Evolutionary conservation across 331 rosid species (phyloP).

Genomic region (Quercus tomentella): DNA sequence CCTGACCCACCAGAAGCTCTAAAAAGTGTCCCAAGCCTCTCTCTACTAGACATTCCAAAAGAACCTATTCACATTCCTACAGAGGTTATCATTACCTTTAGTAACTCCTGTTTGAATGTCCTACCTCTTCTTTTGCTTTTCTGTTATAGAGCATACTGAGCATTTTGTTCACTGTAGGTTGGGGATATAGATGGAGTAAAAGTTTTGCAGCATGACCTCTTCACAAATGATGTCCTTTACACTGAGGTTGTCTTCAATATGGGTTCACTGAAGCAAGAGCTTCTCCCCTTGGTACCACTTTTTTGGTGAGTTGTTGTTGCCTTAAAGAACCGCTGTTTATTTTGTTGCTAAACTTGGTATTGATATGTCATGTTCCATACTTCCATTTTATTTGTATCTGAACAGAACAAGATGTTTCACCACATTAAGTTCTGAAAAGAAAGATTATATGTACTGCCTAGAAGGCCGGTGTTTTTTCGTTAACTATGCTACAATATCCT

Average conservation of each 20-base stretch:
- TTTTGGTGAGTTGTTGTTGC: constrained; percentile 67
- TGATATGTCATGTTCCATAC: constrained; percentile 1
- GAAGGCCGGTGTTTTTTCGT: too few species aligned
- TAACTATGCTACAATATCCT: background rate
- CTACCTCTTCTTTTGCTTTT: constrained; percentile 13
- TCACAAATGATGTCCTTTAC: constrained; percentile 94
- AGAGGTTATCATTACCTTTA: constrained; percentile 49
- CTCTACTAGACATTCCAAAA: constrained; percentile 87
- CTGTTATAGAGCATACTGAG: constrained; percentile 8
- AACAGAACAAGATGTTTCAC: background rate
- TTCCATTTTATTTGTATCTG: constrained; percentile 11
- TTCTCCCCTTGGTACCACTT: constrained; percentile 85
- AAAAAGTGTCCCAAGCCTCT: constrained; percentile 87
- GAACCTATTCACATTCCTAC: constrained; percentile 76
- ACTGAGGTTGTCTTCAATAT: constrained; percentile 80
- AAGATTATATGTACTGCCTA: background rate
- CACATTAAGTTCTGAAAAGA: background rate
- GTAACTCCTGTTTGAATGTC: constrained; percentile 13
- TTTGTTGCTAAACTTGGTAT: background rate
- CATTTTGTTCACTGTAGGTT: constrained; percentile 50
- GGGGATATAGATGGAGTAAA: constrained; percentile 80
- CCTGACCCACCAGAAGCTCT: constrained; percentile 97
- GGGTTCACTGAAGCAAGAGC: constrained; percentile 86
- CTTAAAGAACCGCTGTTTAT: constrained; percentile 14
- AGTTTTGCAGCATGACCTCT: constrained; percentile 88